Evolutionary conservation across 495 filamentous ascomycete genomes (phyloP), one percentile per base, ranked within the genome.

Genomic region (Hypoxylon cercidicola): DNA sequence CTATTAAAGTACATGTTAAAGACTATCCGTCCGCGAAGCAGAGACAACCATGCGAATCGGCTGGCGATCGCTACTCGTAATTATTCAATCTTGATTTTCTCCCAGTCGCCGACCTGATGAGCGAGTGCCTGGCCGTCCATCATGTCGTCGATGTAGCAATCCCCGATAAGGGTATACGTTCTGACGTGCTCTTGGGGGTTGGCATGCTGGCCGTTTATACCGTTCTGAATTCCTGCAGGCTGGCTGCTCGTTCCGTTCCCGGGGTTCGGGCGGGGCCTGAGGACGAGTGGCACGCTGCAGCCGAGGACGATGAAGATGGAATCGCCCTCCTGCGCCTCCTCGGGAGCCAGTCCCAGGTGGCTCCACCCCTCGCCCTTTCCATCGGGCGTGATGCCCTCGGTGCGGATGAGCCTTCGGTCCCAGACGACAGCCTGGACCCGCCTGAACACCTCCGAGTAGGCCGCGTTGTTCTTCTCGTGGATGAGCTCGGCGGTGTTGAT

Each of bases 141-240:
- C 62, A 74, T 65, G 13, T 64, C 63, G 41, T 72, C 62, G 19
- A 70, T 41, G 46, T 74, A 74, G 46, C 66, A 72, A 41, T 74
- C 72, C 6, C 72, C 72, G 37, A 74, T 35, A 25, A 72, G 23
- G 15, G 19, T 23, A n/a, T 55, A 61, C 32, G 9, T 39, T 25
- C 2, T 21, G 8, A 37, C 16, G n/a, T 7, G 12, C 43, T 16
- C 19, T 18, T 23, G 49, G 5, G 1, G 8, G 41, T 10, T 45
- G 9, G 6, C 41, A 2, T 7, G 4, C 15, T 10, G 4, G 20
- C 23, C 23, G 23, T 25, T 25, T 5, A n/a, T n/a, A n/a, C 15
- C 6, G 10, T 18, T 8, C 6, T 23, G 15, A 15, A 2, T 13
- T 45, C 16, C 11, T 18, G 41, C 1, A 35, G 3, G 13, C 34